Percentiles rank a stretch among this genome's conserved stretches.
These are phyloP conservation scores for Cicer judaicum DNA, from an alignment of 306 rosid genomes.

Conservation along the genomic window DNA sequence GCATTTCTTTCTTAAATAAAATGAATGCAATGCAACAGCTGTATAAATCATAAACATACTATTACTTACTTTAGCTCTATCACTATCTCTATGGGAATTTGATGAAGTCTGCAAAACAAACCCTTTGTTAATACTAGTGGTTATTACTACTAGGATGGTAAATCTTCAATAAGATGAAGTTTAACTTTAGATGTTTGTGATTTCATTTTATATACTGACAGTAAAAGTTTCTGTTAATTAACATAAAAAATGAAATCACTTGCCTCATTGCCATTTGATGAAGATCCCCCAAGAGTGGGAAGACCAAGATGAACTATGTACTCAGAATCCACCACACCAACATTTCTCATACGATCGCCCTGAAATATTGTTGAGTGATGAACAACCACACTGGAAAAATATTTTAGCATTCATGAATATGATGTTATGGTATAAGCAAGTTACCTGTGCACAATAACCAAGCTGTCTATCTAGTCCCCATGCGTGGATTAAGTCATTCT, in stretches of 20 bases:
- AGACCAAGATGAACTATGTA: slow-evolving; percentile 85
- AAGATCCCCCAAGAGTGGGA: slow-evolving; percentile 84
- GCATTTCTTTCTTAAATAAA: slow-evolving; percentile 23
- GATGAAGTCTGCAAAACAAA: slow-evolving; percentile 54
- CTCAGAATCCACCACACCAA: slow-evolving; percentile 86
- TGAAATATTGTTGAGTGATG: slow-evolving; percentile 47
- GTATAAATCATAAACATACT: slow-evolving; percentile 1
- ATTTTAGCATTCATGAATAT: slow-evolving; percentile 15
- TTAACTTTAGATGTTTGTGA: slow-evolving; percentile 5
- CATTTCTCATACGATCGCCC: slow-evolving; percentile 79
- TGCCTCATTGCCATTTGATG: slow-evolving; percentile 55
- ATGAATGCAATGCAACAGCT: not conserved
- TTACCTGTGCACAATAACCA: slow-evolving; percentile 95
- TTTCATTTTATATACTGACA: slow-evolving; percentile 12
- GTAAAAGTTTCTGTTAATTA: not conserved
- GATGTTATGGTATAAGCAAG: slow-evolving; percentile 12
- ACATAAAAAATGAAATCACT: slow-evolving; percentile 40
- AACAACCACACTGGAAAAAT: slow-evolving; percentile 27
- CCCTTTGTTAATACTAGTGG: slow-evolving; percentile 10
- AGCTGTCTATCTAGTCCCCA: slow-evolving; percentile 93
- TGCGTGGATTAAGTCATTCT: slow-evolving; percentile 97
- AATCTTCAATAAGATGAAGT: not conserved
- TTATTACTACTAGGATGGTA: not conserved
- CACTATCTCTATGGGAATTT: slow-evolving; percentile 42
- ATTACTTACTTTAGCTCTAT: slow-evolving; percentile 63